Percentiles rank a stretch among this genome's conserved stretches.
Evolutionary conservation across 1,284 basidiomycete species (phyloP).

Genomic region (Ceratobasidium theobromae): DNA sequence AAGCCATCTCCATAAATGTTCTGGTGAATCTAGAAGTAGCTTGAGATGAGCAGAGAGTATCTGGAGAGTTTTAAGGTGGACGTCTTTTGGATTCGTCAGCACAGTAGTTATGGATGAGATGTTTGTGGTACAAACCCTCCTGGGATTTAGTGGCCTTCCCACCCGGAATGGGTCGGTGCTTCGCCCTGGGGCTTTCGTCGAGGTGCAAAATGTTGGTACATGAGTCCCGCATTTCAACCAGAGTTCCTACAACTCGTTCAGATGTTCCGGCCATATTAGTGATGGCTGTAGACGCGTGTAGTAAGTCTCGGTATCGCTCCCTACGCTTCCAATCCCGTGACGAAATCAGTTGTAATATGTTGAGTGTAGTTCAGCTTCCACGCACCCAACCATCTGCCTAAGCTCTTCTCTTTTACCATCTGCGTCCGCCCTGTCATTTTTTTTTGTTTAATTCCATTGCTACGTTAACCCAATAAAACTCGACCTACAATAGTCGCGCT

Average conservation of each 20-base stretch:
- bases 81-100: slow-evolving; percentile 54
- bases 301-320: slow-evolving; percentile 90
- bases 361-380: slow-evolving; percentile 39
- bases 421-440: slow-evolving; percentile 68
- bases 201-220: slow-evolving; percentile 43
- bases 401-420: slow-evolving; percentile 90
- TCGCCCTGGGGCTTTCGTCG: slow-evolving; percentile 31
- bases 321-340: slow-evolving; percentile 59
- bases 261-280: slow-evolving; percentile 71
- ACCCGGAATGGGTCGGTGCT: slow-evolving; percentile 21
- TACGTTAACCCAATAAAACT: neutral
- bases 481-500: slow-evolving; percentile 63
- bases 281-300: slow-evolving; percentile 88
- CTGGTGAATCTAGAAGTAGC: slow-evolving; percentile 82
- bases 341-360: slow-evolving; percentile 43
- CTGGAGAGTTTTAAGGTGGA: slow-evolving; percentile 67
- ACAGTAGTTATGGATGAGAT: neutral
- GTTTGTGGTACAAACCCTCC: slow-evolving; percentile 14
- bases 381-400: slow-evolving; percentile 93
- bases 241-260: slow-evolving; percentile 57
- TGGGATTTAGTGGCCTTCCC: slow-evolving; percentile 31
- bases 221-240: slow-evolving; percentile 61
- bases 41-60: slow-evolving; percentile 84
- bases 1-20: slow-evolving; percentile 82
- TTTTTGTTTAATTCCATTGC: neutral